Evolutionary conservation across 208 protist species (phyloP), one percentile per base, ranked within the genome.

Genomic region (Wallacemonas sp.): DNA sequence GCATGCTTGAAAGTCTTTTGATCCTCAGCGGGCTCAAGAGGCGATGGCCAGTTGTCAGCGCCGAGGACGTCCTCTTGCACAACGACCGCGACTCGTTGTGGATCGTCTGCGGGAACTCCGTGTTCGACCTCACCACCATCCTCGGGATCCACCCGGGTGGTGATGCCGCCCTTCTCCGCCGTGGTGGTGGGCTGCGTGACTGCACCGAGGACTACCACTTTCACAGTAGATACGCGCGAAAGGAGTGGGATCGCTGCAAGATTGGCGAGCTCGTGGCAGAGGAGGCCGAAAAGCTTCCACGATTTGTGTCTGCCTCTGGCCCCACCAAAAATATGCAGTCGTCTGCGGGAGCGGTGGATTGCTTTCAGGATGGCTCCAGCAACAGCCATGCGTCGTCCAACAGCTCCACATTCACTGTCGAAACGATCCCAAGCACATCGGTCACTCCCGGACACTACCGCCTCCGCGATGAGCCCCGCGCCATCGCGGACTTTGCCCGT

Each of bases 121-220:
- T 95, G 38, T 95, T 91, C 79, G 86, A 95, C 65, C 79, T 92
- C 25, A 92, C 89, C 8, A 62, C 65, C 7, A 71, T 92, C 26
- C 63, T 92, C 7, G 64, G 72, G 3, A 74, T 69, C 1, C 89
- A 95, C 54, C 89, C 89, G 8, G 89, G 89, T 8, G 89, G 89
- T 0, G 76, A 82, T 28, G 67, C 72, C 36, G 84, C 85, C 5
- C 73, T 95, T 8, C 70, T 92, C 14, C 82, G 77, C 12, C 82
- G 86, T 25, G 81, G 79, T 54, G 86, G 86, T 48, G 88, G 88
- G 4, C 65, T 79, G 18, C 77, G 77, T 18, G 78, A 91, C 55
- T 94, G 85, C 62, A 72, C 77, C 18, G 61, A 74, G 20, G 88
- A 94, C 61, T 84, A 77, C 59, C 55, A 76, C 23, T 89, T 89